Evolutionary conservation across 1,284 basidiomycete species (phyloP).

Genomic region (Ceratobasidium sp.): DNA sequence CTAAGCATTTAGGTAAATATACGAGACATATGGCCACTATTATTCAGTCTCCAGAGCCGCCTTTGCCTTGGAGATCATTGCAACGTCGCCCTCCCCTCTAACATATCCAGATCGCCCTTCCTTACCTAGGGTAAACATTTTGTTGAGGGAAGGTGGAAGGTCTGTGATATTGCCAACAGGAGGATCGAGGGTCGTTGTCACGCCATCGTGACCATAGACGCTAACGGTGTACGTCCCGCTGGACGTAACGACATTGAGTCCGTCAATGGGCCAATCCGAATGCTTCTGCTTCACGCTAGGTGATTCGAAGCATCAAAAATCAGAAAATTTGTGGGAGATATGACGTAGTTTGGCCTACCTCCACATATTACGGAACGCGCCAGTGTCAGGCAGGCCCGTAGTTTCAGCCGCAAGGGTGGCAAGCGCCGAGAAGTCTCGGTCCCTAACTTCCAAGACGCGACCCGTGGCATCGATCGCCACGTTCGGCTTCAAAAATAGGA

Average conservation of each 20-base stretch:
- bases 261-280: conserved; percentile 21
- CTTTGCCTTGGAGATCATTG: conserved; percentile 13
- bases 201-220: conserved; percentile 34
- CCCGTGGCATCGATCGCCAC: conserved; percentile 62
- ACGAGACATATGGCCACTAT: background rate
- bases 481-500: conserved; percentile 61
- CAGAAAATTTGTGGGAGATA: background rate
- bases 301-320: background rate
- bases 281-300: conserved; percentile 24
- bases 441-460: conserved; percentile 56
- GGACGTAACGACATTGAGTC: background rate
- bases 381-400: conserved; percentile 55
- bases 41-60: background rate
- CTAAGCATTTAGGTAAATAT: background rate
- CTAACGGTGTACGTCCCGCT: background rate
- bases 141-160: conserved; percentile 12
- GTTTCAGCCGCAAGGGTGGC: conserved; percentile 55
- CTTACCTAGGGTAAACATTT: background rate
- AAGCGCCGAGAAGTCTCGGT: conserved; percentile 59
- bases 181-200: conserved; percentile 5
- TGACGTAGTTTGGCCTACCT: conserved; percentile 7
- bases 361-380: conserved; percentile 63
- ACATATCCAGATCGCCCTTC: conserved; percentile 18
- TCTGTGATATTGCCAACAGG: conserved; percentile 8
- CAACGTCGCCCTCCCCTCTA: background rate